Base-by-base conservation (phyloP, 306 rosid genomes). In the Cucurbita moschata region DNA sequence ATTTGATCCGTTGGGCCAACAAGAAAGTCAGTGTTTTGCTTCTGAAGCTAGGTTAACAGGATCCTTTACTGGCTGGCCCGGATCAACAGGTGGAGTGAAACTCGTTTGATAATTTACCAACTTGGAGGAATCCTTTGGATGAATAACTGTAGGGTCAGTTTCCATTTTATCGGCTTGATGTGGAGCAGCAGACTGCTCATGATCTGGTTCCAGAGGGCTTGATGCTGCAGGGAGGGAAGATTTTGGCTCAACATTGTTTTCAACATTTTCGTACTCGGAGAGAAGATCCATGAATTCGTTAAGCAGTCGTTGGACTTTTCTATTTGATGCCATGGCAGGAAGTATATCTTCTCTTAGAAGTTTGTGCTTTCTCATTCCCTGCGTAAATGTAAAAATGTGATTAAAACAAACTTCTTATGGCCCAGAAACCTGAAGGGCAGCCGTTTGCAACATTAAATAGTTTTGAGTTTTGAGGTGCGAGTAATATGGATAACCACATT, bases 301-400 rank as follows among this genome's bases (percentile, higher is more conserved):
- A 56, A 94, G 97, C 83, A 94, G 71, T 49, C 99, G 83, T 89
- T 94, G 99, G 54, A 94, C 96, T 83, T 94, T 91, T 79, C 99
- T 85, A 83, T 94, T 94, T 6, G 99, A 88, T 56, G 99, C 99
- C 91, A 94, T 88, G 19, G 99, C 88, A 14, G 99, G 97, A 85
- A 94, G 97, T 79, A 94, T 91, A 47, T 91, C 99, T 80, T 94
- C 97, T 72, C 83, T 88, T 35, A 94, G 87, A 49, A 91, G 99
- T 79, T 89, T 89, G 77, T 94, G 99, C 69, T 94, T 94, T 82
- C 78, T 89, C 95, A 94, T 79, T 73, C 96, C 99, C 99, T 94
- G 88, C 76, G 82, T 66, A 26, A 14, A 77, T 62, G 71, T 79
- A 71, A 69, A 51, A 3, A 1, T 10, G 23, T 44, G 18, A 67